phyloP scores from a whole-genome alignment of 257 asterid species.

The Rehmannia glutinosa region DNA sequence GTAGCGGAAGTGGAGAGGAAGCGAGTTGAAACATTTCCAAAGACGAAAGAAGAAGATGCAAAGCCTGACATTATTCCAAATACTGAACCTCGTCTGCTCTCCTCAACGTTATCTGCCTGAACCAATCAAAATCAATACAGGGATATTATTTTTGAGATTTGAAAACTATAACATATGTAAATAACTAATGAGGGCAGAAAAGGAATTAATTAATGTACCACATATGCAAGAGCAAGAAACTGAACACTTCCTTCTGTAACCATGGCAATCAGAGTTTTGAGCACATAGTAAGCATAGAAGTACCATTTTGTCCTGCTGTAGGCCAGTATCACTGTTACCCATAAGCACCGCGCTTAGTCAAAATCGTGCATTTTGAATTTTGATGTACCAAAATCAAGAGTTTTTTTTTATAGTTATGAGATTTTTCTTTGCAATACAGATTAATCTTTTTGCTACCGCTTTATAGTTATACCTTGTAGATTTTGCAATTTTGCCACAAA shows the following conservation, averaged over 20 bases:
- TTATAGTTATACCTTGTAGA: too few relatives aligned
- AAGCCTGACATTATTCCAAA: conserved; percentile 40
- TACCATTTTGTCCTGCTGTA: conserved; percentile 27
- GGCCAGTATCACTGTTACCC: conserved; percentile 38
- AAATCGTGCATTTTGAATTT: too few relatives aligned
- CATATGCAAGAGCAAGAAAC: conserved; percentile 36
- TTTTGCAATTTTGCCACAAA: too few relatives aligned
- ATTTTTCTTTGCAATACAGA: too few relatives aligned
- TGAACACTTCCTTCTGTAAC: conserved; percentile 33
- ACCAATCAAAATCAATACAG: not conserved
- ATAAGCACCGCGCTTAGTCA: too few relatives aligned
- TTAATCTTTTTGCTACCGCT: too few relatives aligned
- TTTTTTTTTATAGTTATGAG: too few relatives aligned
- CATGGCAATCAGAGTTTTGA: conserved; percentile 46
- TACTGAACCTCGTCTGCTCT: conserved; percentile 37
- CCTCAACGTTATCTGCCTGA: conserved; percentile 41
- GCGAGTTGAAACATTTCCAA: conserved; percentile 38
- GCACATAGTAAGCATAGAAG: conserved; percentile 42
- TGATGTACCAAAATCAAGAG: too few relatives aligned
- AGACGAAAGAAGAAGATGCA: conserved; percentile 32
- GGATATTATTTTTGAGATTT: not conserved
- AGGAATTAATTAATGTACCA: conserved; percentile 22
- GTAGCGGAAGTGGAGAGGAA: conserved; percentile 30
- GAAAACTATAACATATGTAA: not conserved
- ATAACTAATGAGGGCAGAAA: not conserved